These are phyloP conservation scores for Dacryopinax primogenitus DNA, from an alignment of 768 basidiomycete species.

Conservation along the genomic window DNA sequence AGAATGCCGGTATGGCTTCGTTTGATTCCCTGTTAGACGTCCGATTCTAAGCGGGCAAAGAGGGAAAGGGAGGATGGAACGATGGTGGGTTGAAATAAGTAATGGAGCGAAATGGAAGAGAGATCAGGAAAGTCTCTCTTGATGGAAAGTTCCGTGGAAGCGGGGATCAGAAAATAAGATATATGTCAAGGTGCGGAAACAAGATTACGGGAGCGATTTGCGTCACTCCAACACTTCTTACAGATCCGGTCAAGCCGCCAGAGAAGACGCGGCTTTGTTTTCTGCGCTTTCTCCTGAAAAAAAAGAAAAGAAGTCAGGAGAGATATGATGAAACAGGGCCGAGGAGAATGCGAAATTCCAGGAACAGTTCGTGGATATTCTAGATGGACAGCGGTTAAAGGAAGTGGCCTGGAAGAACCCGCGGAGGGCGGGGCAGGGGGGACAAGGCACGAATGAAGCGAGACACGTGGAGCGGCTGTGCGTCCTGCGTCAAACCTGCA, in stretches of 20 bases:
- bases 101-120: not conserved
- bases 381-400: not conserved
- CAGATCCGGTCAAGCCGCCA: not conserved
- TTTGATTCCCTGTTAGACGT: not conserved
- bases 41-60: not conserved
- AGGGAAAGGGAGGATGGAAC: not conserved
- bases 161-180: conserved; percentile 2
- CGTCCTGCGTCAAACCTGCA: conserved; percentile 9
- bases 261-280: not conserved
- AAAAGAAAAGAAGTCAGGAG: not conserved
- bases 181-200: not conserved
- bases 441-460: conserved; percentile 9
- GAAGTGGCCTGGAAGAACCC: not conserved
- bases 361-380: not conserved
- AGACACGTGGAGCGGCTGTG: conserved; percentile 10
- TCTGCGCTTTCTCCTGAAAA: not conserved
- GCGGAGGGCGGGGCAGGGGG: no score
- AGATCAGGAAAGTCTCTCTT: not conserved
- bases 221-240: not conserved
- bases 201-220: not conserved
- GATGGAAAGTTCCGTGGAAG: conserved; percentile 9
- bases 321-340: conserved; percentile 1
- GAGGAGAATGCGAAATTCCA: not conserved
- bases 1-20: not conserved
- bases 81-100: not conserved